These are phyloP conservation scores for Lachnellula suecica DNA, from an alignment of 2,329 filamentous ascomycete genomes.

Conservation along the genomic window DNA sequence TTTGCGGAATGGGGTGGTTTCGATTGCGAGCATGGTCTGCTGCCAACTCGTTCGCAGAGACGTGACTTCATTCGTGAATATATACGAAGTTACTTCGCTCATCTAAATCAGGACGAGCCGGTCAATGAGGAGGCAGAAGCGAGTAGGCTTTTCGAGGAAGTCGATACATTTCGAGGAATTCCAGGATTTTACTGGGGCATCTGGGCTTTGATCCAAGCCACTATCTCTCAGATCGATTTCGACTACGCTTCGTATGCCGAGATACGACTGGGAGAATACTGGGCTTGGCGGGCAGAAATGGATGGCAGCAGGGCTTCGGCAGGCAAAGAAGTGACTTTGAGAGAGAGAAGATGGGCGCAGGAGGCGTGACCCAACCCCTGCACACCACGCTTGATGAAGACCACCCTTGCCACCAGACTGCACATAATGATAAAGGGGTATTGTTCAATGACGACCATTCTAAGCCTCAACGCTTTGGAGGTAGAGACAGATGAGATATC, in stretches of 20 bases:
- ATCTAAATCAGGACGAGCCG: slow-evolving; percentile 41
- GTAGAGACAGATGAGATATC: too few relatives aligned
- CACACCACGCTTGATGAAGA: too few relatives aligned
- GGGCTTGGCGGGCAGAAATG: slow-evolving; percentile 79
- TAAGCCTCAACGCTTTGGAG: too few relatives aligned
- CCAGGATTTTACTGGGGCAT: slow-evolving; percentile 92
- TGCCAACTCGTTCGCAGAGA: slow-evolving; percentile 77
- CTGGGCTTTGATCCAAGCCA: slow-evolving; percentile 93
- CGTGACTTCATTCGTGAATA: slow-evolving; percentile 83
- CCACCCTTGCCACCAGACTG: too few relatives aligned
- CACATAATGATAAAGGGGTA: neutral
- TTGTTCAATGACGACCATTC: too few relatives aligned
- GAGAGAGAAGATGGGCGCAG: slow-evolving; percentile 73
- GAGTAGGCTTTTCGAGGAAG: slow-evolving; percentile 70
- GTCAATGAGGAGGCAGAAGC: slow-evolving; percentile 60
- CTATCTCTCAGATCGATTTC: slow-evolving; percentile 93
- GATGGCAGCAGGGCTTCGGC: slow-evolving; percentile 58
- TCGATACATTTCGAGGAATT: slow-evolving; percentile 84
- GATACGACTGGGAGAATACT: slow-evolving; percentile 83
- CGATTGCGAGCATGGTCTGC: slow-evolving; percentile 82
- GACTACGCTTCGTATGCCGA: slow-evolving; percentile 94
- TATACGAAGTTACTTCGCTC: slow-evolving; percentile 68
- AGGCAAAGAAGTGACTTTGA: slow-evolving; percentile 63
- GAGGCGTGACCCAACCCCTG: slow-evolving; percentile 18
- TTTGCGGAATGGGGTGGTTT: slow-evolving; percentile 98